These are phyloP conservation scores for Drechslerella coelobrocha DNA, from an alignment of 2,329 filamentous ascomycete genomes.

Conservation along the genomic window DNA sequence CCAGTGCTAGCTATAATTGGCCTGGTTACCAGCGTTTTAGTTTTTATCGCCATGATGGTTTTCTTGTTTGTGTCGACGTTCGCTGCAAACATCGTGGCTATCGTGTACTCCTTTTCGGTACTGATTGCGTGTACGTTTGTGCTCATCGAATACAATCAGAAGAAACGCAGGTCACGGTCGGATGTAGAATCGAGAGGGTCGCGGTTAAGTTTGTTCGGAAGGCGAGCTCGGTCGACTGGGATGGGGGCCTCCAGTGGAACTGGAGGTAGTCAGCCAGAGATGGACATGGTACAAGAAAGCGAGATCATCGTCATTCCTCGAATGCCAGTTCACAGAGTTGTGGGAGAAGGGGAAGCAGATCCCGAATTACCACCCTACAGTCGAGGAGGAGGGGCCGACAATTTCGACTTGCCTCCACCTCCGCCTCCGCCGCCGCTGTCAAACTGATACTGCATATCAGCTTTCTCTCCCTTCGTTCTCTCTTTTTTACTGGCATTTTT, in stretches of 20 bases:
- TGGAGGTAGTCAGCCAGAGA: slow-evolving; percentile 22
- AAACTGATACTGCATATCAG: slow-evolving; percentile 4
- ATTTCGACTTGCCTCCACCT: slow-evolving; percentile 30
- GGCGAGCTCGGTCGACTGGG: slow-evolving; percentile 5
- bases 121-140: slow-evolving; percentile 37
- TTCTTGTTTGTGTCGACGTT: slow-evolving; percentile 45
- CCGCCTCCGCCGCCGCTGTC: slow-evolving; percentile 24
- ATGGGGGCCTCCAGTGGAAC: slow-evolving; percentile 3
- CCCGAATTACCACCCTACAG: slow-evolving; percentile 44
- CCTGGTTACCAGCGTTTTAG: slow-evolving; percentile 34
- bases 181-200: slow-evolving; percentile 32
- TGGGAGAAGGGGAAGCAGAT: slow-evolving; percentile 41
- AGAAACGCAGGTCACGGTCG: slow-evolving; percentile 17
- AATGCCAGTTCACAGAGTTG: slow-evolving; percentile 41
- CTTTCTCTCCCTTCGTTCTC: slow-evolving; percentile 17
- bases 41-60: slow-evolving; percentile 39
- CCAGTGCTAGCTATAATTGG: slow-evolving; percentile 43
- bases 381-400: slow-evolving; percentile 24
- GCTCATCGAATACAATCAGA: slow-evolving; percentile 39
- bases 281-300: slow-evolving; percentile 46
- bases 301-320: slow-evolving; percentile 48
- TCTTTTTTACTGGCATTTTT: slow-evolving; percentile 7
- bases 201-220: slow-evolving; percentile 19
- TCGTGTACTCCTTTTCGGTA: slow-evolving; percentile 44
- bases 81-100: slow-evolving; percentile 45